phyloP scores from a whole-genome alignment of 768 basidiomycete genomes.

The Tricholoma matsutake region DNA sequence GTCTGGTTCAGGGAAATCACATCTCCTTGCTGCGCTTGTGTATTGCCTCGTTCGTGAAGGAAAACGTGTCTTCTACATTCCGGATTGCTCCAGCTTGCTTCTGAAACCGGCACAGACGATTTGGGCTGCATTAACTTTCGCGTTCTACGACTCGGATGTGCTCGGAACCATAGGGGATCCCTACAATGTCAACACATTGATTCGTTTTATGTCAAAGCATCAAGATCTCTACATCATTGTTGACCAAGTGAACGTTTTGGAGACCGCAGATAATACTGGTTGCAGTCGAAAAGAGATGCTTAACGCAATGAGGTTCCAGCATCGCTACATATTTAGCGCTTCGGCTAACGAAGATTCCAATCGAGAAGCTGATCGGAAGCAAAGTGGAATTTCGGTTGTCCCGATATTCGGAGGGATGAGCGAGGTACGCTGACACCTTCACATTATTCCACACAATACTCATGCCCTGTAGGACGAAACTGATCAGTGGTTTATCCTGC shows the following conservation, averaged over 20 bases:
- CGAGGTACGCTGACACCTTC: conserved; percentile 10
- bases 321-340: conserved; percentile 13
- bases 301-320: neutral
- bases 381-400: conserved; percentile 10
- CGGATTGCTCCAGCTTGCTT: conserved; percentile 10
- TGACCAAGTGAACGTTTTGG: conserved; percentile 13
- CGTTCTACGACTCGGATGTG: conserved; percentile 7
- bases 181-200: conserved; percentile 7
- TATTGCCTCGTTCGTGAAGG: conserved; percentile 13
- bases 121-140: conserved; percentile 9
- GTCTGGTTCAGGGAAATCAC: conserved; percentile 14
- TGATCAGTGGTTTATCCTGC: conserved; percentile 10
- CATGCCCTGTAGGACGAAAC: conserved; percentile 14
- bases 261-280: neutral
- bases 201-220: conserved; percentile 3
- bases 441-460: conserved; percentile 6
- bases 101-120: neutral
- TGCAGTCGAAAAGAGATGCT: neutral
- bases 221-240: conserved; percentile 13
- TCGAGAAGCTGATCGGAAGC: conserved; percentile 11
- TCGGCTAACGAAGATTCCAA: conserved; percentile 13
- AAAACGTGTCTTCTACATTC: conserved; percentile 13
- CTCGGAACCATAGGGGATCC: conserved; percentile 6
- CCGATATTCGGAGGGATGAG: conserved; percentile 12
- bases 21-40: conserved; percentile 15